Evolutionary conservation across 495 filamentous ascomycete genomes (phyloP).

Genomic region (Neurospora sp.): DNA sequence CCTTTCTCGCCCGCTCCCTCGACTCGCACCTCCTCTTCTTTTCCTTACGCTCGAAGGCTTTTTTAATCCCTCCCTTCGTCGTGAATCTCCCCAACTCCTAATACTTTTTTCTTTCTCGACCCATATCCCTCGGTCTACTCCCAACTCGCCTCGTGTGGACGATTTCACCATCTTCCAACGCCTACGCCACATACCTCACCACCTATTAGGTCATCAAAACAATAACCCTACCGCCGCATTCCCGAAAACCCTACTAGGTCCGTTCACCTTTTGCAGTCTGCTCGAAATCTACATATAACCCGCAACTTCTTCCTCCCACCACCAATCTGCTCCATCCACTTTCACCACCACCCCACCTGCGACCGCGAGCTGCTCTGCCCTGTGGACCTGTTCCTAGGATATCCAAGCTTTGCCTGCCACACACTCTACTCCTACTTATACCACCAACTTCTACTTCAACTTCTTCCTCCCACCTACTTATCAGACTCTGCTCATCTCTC

Average conservation of each 20-base stretch:
- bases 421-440: slow-evolving; percentile 1
- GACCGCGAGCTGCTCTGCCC: background rate
- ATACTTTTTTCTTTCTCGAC: slow-evolving; percentile 12
- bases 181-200: slow-evolving; percentile 10
- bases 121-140: slow-evolving; percentile 8
- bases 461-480: background rate
- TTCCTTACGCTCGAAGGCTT: slow-evolving; percentile 28
- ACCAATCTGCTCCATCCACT: background rate
- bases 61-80: slow-evolving; percentile 30
- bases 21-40: slow-evolving; percentile 16
- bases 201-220: slow-evolving; percentile 27
- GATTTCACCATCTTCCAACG: slow-evolving; percentile 14
- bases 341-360: background rate
- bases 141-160: slow-evolving; percentile 8
- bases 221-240: slow-evolving; percentile 14
- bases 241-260: slow-evolving; percentile 5
- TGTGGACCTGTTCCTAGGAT: background rate
- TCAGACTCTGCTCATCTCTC: background rate
- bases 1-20: slow-evolving; percentile 12
- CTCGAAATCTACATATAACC: slow-evolving; percentile 1
- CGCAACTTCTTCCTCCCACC: slow-evolving; percentile 1
- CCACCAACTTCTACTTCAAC: background rate
- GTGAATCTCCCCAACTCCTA: slow-evolving; percentile 27
- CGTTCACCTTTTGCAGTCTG: slow-evolving; percentile 2
- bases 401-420: background rate